A percentile compares a stretch with the other conserved stretches of the same genome.
These are phyloP conservation scores for Starmerella apicola DNA, from an alignment of 805 yeast genomes.

Conservation along the genomic window DNA sequence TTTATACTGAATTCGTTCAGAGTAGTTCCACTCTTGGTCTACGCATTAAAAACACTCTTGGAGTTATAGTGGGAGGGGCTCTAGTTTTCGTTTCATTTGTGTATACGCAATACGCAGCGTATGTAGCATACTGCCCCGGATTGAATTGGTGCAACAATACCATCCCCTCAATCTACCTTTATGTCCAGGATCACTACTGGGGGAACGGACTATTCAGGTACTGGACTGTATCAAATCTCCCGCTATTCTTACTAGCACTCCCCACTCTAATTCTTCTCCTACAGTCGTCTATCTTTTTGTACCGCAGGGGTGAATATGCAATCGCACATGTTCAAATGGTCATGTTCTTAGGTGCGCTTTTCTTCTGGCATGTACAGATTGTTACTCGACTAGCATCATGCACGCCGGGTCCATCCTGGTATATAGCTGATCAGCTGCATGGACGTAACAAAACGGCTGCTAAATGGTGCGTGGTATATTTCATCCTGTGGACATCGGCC, in stretches of 20 bases:
- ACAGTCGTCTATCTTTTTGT: constrained; percentile 27
- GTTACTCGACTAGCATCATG: constrained; percentile 68
- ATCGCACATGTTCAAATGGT: constrained; percentile 25
- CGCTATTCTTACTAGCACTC: constrained; percentile 63
- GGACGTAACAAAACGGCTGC: constrained; percentile 13
- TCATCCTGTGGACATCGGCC: constrained; percentile 48
- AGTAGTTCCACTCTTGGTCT: not conserved
- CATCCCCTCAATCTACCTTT: constrained; percentile 51
- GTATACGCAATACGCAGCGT: constrained; percentile 42
- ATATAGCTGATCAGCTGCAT: constrained; percentile 35
- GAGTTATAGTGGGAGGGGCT: constrained; percentile 42
- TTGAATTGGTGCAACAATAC: constrained; percentile 57
- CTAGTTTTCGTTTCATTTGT: constrained; percentile 38
- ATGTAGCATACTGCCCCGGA: constrained; percentile 52
- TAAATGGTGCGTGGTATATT: constrained; percentile 35
- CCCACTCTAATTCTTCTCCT: constrained; percentile 48
- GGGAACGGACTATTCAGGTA: constrained; percentile 65
- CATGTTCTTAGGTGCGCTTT: constrained; percentile 39
- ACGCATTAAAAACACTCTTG: too few species aligned
- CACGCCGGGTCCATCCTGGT: constrained; percentile 68
- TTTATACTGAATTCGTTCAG: constrained; percentile 1
- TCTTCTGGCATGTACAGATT: constrained; percentile 76
- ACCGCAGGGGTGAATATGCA: constrained; percentile 23
- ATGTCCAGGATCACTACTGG: constrained; percentile 78
- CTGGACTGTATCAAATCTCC: constrained; percentile 72